Evolutionary conservation across 768 basidiomycete genomes (phyloP), one percentile per base, ranked within the genome.

Genomic region (Rhodosporidiobolus sp.): DNA sequence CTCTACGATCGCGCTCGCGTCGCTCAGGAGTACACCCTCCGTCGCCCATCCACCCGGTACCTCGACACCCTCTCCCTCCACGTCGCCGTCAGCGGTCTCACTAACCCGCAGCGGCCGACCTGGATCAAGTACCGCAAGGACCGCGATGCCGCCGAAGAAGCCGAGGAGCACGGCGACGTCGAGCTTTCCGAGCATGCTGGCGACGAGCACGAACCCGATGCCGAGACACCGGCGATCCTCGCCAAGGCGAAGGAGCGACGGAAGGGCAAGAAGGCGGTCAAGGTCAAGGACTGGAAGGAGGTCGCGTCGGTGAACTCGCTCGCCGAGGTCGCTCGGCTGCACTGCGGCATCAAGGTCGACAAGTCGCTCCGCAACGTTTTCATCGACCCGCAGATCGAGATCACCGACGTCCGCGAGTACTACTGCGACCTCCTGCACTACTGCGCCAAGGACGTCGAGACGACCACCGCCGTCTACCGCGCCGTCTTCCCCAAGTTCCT

Each of bases 51-150:
- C 62, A 93, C 86, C 46, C 87, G 94, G 11, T 99, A 90, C 79
- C 81, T 97, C 60, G 95, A 98, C 80, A 99, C 95, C 0, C 92
- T 99, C 87, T 87, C 93, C 2, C 84, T 99, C 11, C 95, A 99
- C 79, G 89, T 94, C 62, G 92, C 96, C 16, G 89, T 93, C 17
- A 90, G 89, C 71, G 94, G 96, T 12, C 94, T 98, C 66, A 94
- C 94, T 2, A 92, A 92, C 0, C 90, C 92, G 76, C 96, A 98
- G 80, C 88, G 94, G 3, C 92, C 93, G 1, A 90, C 89, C 4
- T 99, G 95, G 95, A 87, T 88, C 83, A 88, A 89, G 78, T 87
- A 92, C 78, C 86, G 88, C 64, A 95, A 94, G 79, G 82, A 84
- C 53, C 88, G 89, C 79, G 65, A 56, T 7, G 43, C 35, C 1